Base-by-base conservation (phyloP, 192 early-diverging fungal species). In the Obelidium mucronatum region DNA sequence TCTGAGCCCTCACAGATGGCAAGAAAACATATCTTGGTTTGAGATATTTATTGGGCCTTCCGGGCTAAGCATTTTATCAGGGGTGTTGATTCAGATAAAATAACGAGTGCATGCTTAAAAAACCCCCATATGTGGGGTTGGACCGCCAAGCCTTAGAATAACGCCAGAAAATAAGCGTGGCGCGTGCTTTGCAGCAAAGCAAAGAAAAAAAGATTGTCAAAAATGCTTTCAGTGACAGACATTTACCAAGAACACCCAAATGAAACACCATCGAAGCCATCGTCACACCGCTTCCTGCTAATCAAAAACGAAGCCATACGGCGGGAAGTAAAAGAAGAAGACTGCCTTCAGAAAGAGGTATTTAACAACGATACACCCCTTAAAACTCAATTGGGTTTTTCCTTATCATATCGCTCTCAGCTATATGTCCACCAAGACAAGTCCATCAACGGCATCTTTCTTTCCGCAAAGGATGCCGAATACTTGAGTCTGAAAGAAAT, bases 381-480 rank as follows among this genome's bases (percentile, higher is more conserved):
- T n/a, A n/a, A n/a, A n/a, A 17, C 37, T 59, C 5, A 24, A 6
- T 22, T 71, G 33, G 34, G 34, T 26, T 26, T 26, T 5, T 19
- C 11, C 22, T 36, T 19, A 33, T 58, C 31, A 28, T 31, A 15
- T 31, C 30, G 31, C 31, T 3, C 17, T 19, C 69, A 72, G 69
- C 35, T 72, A 15, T 58, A 42, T 59, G 69, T 72, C 2, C 69
- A 72, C 31, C 24, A 28, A n/a, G 69, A 72, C 69, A 72, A 72
- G 69, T 58, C 69, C 56, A 54, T 72, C 53, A 54, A 72, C 40
- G 69, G 69, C 0, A n/a, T 72, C 26, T 72, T 72, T 31, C 8
- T 72, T 15, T 40, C 19, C 30, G 54, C 30, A n/a, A 26, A 26
- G 15, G 69, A 72, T 55, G 69, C 69, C 8, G 8, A 30, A 11